Conservation (phyloP, 208 protist species). For the Leishmania guyanensis region DNA sequence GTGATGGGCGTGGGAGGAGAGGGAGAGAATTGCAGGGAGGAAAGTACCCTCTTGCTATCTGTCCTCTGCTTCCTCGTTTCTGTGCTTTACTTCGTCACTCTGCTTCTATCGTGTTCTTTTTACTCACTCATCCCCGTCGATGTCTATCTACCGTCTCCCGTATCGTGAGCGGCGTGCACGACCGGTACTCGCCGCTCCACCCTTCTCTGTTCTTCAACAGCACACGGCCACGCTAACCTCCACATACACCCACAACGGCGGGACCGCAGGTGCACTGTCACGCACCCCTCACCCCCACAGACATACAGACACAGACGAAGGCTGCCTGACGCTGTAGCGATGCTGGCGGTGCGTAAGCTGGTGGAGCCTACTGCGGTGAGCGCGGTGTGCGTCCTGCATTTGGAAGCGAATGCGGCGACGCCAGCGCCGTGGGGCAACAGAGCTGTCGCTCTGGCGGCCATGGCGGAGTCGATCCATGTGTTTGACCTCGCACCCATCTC, state of each 20-base stretch:
- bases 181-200: neutral
- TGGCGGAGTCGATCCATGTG: conserved; percentile 35
- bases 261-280: neutral
- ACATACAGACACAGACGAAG: neutral
- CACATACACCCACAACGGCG: neutral
- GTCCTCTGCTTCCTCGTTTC: neutral
- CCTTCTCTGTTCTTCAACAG: neutral
- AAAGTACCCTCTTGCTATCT: neutral
- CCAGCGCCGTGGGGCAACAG: neutral
- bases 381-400: conserved; percentile 30
- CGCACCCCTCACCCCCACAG: neutral
- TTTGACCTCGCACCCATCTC: conserved; percentile 21
- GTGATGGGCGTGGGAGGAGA: neutral
- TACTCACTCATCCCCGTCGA: neutral
- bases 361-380: conserved; percentile 24
- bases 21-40: neutral
- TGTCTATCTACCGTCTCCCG: neutral
- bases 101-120: neutral
- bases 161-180: neutral
- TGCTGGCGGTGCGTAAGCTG: conserved; percentile 31
- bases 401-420: conserved; percentile 13
- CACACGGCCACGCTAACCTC: neutral
- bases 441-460: conserved; percentile 34
- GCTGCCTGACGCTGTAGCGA: conserved; percentile 1
- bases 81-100: neutral